Evolutionary conservation across 1,139 yeast species (phyloP), one percentile per base, ranked within the genome.

Genomic region (Lodderomyces margitis): DNA sequence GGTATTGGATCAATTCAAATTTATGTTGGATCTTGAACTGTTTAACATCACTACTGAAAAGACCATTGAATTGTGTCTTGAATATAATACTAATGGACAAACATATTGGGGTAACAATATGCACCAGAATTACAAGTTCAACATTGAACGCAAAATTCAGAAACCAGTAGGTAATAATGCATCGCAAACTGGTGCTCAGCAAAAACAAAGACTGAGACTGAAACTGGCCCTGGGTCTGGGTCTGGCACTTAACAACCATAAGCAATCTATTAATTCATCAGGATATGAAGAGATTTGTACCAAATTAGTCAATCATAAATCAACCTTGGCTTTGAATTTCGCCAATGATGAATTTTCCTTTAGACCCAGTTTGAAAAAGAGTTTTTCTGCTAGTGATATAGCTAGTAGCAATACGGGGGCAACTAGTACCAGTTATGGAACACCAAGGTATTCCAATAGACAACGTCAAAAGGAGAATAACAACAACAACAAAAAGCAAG

Each of bases 1-100:
- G 20, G 55, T 59, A 36, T 57, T 55, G 40, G 76, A 70, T 54
- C 69, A 66, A 50, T 71, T 71, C 54, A 59, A 59, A 44, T 68
- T 70, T 48, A 58, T 58, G 37, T 28, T 28, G 32, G 32, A 28
- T 28, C 32, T 28, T 15, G 32, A 28, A 28, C 32, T 28, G 32
- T 28, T 28, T 15, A 28, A 28, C n/a, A 28, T 28, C 16, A 19
- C 16, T 28, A 15, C 34, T n/a, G 27, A 33, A n/a, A 30, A 23
- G 5, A 40, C 41, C 35, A 39, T 49, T 34, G 46, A 46, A 28
- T 45, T 59, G 48, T 64, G 64, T 40, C 42, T 63, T 36, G 54
- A 51, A 37, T 64, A 63, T 45, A 51, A 49, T 5, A 66, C 61
- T 16, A 48, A 48, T 43, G 52, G 46, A 17, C 21, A 40, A n/a